Base-by-base conservation (phyloP, 352 stramenopile species). In the Phytophthora tubulina region DNA sequence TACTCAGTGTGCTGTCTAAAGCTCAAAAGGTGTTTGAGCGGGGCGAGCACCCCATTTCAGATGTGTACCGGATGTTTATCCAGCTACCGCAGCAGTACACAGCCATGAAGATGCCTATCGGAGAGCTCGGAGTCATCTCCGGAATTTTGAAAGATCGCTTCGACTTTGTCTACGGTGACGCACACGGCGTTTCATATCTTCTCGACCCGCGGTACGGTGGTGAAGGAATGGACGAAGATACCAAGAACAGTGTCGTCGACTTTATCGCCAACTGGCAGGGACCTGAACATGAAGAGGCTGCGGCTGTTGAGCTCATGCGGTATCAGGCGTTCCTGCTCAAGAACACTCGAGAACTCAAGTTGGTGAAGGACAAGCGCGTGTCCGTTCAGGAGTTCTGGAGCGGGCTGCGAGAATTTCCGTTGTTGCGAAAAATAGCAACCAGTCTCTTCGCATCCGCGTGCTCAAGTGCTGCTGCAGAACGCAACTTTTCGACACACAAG, bases 401-500 rank as follows among this genome's bases (percentile, higher is more conserved):
- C 36, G 36, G 2, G 7, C 36, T 41, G 36, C 7, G 11, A 41
- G 36, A 17, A 3, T 53, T 38, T 27, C 56, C 56, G 30, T 31
- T 63, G 4, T 17, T 63, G 9, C 55, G 44, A 15, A 42, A 41
- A 15, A 53, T 54, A 11, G 55, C 55, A 11, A 48, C 32, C 3
- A 32, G 13, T 13, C 31, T 45, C 11, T 45, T 55, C 32, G 33
- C 15, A 4, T 35, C 42, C 1, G 44, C 42, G 1, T 32, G 14
- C n/a, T 63, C 56, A 35, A 63, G 56, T 36, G 42, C 42, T 3
- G 31, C 56, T 10, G n/a, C 42, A 3, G 44, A 48, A 35, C 10
- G 44, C 10, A 63, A 63, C 32, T 54, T 54, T 41, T 63, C 42
- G 0, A 15, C 31, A 4, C 56, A 63, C 9, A 54, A 54, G 31